Evolutionary conservation across 2,329 filamentous ascomycete species (phyloP).

Genomic region (Elsinoe perseae): DNA sequence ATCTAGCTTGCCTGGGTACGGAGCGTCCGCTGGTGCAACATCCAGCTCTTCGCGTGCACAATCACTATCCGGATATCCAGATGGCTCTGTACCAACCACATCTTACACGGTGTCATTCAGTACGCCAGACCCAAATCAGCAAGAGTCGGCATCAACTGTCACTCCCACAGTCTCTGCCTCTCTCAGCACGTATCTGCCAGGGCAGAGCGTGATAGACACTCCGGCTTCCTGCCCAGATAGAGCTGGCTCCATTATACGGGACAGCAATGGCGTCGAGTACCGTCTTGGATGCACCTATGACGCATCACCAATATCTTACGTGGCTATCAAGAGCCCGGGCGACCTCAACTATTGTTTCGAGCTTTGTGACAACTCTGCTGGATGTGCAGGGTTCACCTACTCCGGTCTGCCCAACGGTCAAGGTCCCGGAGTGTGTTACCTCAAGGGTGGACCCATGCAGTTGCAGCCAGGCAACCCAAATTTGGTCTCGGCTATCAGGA

Average conservation of each 20-base stretch:
- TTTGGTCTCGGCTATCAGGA: not conserved
- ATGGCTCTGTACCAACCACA: not conserved
- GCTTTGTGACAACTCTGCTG: conserved; percentile 4
- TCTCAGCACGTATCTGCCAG: not conserved
- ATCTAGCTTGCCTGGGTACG: not conserved
- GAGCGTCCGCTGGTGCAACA: not conserved
- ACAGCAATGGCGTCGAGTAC: conserved; percentile 12
- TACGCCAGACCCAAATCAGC: not conserved
- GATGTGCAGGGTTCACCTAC: conserved; percentile 14
- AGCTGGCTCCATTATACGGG: not conserved
- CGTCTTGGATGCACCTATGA: not conserved
- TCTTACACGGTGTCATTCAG: not conserved
- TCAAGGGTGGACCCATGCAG: not conserved
- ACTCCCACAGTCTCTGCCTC: conserved; percentile 4
- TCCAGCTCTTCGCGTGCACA: not conserved
- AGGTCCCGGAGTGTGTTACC: conserved; percentile 9
- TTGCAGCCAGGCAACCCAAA: conserved; percentile 6
- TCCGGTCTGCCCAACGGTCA: not conserved
- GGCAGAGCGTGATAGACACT: not conserved
- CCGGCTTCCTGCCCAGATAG: not conserved
- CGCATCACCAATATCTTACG: not conserved
- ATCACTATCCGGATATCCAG: not conserved
- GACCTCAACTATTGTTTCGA: conserved; percentile 14
- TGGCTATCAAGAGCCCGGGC: not conserved
- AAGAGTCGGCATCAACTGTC: not conserved